A percentile compares a stretch with the other conserved stretches of the same genome.
Conservation (phyloP, 2,329 filamentous ascomycete genomes). For the Tolypocladium ophioglossoides region DNA sequence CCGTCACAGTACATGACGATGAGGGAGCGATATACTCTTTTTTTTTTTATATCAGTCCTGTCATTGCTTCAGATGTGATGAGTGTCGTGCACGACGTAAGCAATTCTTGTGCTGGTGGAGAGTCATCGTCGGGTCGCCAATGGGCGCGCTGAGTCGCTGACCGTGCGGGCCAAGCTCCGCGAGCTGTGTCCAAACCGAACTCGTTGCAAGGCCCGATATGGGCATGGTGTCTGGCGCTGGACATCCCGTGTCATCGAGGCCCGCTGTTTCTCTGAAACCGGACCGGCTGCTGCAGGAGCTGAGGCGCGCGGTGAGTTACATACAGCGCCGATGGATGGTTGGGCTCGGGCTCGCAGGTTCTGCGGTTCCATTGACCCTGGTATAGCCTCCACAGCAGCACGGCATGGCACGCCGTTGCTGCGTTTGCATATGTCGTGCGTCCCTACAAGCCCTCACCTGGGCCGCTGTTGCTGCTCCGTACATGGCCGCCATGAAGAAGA, state of each 20-base stretch:
- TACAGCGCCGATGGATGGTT: too few relatives aligned
- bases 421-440: not conserved
- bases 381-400: not conserved
- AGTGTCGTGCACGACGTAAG: not conserved
- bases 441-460: not conserved
- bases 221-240: not conserved
- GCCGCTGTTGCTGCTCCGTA: not conserved
- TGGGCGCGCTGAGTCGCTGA: not conserved
- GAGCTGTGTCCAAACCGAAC: not conserved
- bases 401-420: not conserved
- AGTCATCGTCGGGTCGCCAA: not conserved
- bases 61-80: not conserved
- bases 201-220: not conserved
- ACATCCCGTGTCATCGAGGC: not conserved
- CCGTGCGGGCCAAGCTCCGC: not conserved
- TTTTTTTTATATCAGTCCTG: not conserved
- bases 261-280: not conserved
- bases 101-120: not conserved
- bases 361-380: not conserved
- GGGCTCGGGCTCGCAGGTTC: too few relatives aligned
- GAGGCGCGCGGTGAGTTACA: slow-evolving; percentile 3
- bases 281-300: not conserved
- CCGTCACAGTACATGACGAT: not conserved
- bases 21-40: not conserved
- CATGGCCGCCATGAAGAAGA: not conserved